Evolutionary conservation across 2,329 filamentous ascomycete genomes (phyloP).

Genomic region (Aureobasidium sp.): DNA sequence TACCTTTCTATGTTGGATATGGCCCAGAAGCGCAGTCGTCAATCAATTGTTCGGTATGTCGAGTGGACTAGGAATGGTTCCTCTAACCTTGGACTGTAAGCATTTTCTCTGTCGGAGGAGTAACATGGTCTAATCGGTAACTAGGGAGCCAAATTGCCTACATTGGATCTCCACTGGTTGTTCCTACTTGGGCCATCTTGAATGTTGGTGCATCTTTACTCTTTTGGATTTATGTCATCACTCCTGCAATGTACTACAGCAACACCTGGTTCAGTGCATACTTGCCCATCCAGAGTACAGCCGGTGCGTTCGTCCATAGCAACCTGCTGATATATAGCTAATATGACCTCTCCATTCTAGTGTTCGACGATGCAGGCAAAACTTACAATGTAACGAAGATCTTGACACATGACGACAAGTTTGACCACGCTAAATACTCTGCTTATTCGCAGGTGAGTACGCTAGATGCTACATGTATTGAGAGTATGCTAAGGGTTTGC

Average conservation of each 20-base stretch:
- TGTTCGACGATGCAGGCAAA: neutral
- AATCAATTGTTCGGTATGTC: constrained; percentile 81
- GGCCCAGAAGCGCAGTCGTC: constrained; percentile 72
- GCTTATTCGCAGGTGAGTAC: neutral
- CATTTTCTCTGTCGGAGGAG: no score
- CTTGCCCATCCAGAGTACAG: neutral
- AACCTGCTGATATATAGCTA: no score
- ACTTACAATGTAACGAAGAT: neutral
- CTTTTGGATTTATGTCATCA: neutral
- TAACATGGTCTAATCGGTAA: no score
- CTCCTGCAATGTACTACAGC: neutral
- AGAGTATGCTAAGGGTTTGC: neutral
- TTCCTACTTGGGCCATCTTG: neutral
- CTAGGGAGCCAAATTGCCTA: constrained; percentile 71
- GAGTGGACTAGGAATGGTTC: constrained; percentile 65
- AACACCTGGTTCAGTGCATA: neutral
- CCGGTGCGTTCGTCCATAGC: no score
- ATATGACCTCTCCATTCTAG: no score
- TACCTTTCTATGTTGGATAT: constrained; percentile 82
- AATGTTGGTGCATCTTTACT: neutral
- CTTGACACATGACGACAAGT: neutral
- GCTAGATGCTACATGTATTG: neutral
- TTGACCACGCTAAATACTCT: neutral
- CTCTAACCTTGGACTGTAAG: constrained; percentile 69
- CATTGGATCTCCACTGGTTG: constrained; percentile 27